These are phyloP conservation scores for Xylariaceae sp. DNA, from an alignment of 2,329 filamentous ascomycete species.

Conservation along the genomic window DNA sequence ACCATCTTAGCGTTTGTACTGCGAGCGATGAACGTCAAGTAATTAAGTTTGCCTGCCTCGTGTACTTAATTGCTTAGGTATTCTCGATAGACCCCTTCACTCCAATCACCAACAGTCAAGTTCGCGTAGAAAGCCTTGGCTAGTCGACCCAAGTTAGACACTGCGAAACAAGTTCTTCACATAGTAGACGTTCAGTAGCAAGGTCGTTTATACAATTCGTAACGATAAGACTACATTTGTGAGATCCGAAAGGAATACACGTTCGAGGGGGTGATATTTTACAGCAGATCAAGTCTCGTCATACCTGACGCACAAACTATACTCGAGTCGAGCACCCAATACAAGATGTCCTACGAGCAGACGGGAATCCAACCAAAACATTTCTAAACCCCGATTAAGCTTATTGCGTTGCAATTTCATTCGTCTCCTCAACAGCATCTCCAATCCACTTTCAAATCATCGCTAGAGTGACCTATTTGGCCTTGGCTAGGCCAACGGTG, in stretches of 20 bases:
- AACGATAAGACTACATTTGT: too few species aligned
- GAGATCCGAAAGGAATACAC: conserved; percentile 18
- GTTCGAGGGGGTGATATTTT: conserved; percentile 1
- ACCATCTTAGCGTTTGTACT: too few species aligned
- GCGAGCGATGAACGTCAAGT: too few species aligned
- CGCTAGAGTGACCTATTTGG: conserved; percentile 56
- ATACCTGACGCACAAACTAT: background rate
- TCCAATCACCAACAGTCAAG: too few species aligned
- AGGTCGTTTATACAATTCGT: too few species aligned
- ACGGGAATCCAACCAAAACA: conserved; percentile 18
- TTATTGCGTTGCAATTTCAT: conserved; percentile 17
- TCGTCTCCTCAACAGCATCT: conserved; percentile 10
- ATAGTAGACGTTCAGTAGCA: too few species aligned
- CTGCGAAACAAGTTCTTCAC: too few species aligned
- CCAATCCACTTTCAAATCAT: conserved; percentile 8
- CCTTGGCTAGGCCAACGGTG: conserved; percentile 84
- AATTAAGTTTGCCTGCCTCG: too few species aligned
- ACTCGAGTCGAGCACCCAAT: background rate
- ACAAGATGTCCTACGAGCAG: background rate
- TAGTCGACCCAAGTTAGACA: too few species aligned
- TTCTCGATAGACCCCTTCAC: too few species aligned
- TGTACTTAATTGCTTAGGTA: too few species aligned
- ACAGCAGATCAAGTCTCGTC: background rate
- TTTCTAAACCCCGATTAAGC: conserved; percentile 16
- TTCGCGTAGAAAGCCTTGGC: too few species aligned